Conservation (phyloP, 805 yeast species). For the Wickerhamomyces bisporus region DNA sequence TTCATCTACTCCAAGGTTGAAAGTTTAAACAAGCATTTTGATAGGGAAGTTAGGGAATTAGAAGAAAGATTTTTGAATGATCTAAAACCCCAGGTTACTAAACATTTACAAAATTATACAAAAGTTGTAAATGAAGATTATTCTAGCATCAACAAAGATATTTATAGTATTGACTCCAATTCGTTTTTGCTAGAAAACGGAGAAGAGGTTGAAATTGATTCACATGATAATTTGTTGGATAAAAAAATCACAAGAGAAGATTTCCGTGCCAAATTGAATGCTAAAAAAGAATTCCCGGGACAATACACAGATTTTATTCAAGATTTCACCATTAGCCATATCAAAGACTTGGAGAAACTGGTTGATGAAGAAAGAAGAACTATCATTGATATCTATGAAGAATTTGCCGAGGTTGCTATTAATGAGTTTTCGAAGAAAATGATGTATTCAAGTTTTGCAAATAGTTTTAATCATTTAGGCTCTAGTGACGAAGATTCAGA, state of each 20-base stretch:
- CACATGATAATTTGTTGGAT: constrained; percentile 28
- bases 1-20: constrained; percentile 33
- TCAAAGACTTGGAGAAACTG: constrained; percentile 29
- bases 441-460: constrained; percentile 30
- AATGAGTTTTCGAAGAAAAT: constrained; percentile 60
- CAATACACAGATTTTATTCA: constrained; percentile 29
- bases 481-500: constrained; percentile 25
- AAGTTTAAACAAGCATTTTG: constrained; percentile 35
- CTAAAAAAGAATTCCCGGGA: constrained; percentile 27
- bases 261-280: constrained; percentile 38
- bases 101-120: constrained; percentile 30
- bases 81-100: constrained; percentile 28
- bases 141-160: constrained; percentile 25
- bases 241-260: constrained; percentile 41
- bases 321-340: constrained; percentile 24
- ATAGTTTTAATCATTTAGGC: constrained; percentile 18
- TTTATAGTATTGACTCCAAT: constrained; percentile 35
- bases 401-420: constrained; percentile 64
- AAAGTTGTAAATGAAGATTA: constrained; percentile 23
- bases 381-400: constrained; percentile 64
- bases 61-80: constrained; percentile 24
- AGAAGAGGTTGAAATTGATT: constrained; percentile 29
- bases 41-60: constrained; percentile 28
- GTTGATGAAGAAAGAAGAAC: constrained; percentile 34
- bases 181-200: constrained; percentile 28